Evolutionary conservation across 2,329 filamentous ascomycete species (phyloP), one percentile per base, ranked within the genome.

Genomic region (Pestalotiopsis sp.): DNA sequence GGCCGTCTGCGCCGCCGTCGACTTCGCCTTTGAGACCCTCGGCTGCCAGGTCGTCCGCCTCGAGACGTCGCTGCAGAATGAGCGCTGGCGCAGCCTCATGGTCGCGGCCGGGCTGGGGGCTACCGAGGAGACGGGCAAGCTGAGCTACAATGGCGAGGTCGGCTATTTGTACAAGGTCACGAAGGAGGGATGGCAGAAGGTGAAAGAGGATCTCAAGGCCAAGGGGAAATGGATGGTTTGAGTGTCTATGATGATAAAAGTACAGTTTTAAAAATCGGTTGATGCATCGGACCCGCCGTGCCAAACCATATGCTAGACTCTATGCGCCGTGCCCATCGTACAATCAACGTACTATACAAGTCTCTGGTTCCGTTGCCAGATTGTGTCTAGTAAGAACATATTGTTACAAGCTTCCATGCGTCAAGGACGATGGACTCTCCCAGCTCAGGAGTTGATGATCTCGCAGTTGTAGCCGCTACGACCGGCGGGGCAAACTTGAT

Each of bases 1-100:
- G 49, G 25, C 39, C n/a, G 27, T 67, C 13, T 25, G 52, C 36
- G 23, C 39, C 13, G 45, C 36, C 13, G 13, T 61, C 52, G 65
- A 67, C 20, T 61, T 41, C 36, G 52, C 65, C 14, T 61, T 67
- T 36, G 27, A 31, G n/a, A 41, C 52, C 0, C 4, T 67, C 1
- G 65, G 65, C 17, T 67, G 56, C 23, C 27, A n/a, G 31, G 45
- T 67, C 11, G 65, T 67, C 14, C 31, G 52, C 2, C 52, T 67
- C 13, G 56, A 67, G 65, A 67, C 65, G 1, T n/a, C 25, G 27
- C 23, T 59, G 12, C 56, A n/a, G n/a, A 59, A 67, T n/a, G 65
- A 67, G 36, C 52, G 23, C 4, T 67, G 65, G 65, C 52, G 56
- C 14, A 31, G 36, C 14, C 56, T 67, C n/a, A 67, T 67, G 56